Conservation (phyloP, 345 rosid species). For the Pistacia atlantica region DNA sequence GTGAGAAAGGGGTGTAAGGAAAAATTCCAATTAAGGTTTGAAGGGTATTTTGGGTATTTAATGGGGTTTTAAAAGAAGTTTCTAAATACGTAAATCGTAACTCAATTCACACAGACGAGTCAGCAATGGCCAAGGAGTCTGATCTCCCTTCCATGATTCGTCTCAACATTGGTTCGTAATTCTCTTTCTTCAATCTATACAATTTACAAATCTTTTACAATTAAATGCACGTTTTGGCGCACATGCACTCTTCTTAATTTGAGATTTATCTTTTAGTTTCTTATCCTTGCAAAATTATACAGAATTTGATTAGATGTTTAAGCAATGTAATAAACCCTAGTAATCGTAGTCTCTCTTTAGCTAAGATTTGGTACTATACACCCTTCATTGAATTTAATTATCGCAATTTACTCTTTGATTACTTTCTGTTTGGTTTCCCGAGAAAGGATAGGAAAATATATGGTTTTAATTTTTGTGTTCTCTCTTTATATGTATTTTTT, state of each 20-base stretch:
- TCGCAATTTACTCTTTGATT: conserved; percentile 11
- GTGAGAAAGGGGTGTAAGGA: too few species aligned
- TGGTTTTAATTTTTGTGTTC: neutral
- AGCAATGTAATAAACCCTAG: neutral
- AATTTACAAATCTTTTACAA: neutral
- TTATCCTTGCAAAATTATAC: neutral
- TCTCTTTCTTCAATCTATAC: neutral
- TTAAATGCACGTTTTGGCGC: too few species aligned
- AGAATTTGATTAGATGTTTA: conserved; percentile 5
- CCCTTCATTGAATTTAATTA: neutral
- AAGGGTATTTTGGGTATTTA: too few species aligned
- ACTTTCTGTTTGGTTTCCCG: conserved; percentile 4
- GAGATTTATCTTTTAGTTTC: neutral
- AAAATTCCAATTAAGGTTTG: too few species aligned
- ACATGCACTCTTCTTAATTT: neutral
- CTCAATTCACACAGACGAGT: neutral
- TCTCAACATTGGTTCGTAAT: conserved; percentile 70
- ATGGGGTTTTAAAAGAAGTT: too few species aligned
- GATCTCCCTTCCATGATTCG: conserved; percentile 60
- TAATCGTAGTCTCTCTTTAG: neutral
- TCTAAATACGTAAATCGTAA: neutral
- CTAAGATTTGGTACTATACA: neutral
- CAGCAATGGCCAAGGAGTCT: conserved; percentile 34
- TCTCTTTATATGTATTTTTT: neutral
- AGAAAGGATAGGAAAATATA: neutral